Evolutionary conservation across 768 basidiomycete species (phyloP).

Genomic region (Cystofilobasidium capitatum): DNA sequence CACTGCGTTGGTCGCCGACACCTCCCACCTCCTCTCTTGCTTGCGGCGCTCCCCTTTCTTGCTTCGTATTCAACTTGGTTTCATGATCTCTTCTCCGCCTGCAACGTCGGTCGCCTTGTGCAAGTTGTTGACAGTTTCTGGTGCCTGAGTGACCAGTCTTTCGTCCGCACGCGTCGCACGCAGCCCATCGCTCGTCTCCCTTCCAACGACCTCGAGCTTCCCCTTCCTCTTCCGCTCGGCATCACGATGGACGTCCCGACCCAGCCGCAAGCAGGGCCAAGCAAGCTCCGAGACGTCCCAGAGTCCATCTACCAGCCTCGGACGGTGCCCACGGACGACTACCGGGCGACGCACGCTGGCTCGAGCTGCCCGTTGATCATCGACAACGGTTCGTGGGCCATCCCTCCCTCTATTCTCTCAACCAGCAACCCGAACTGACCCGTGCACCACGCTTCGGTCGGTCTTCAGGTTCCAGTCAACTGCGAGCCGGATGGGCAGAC

Average conservation of each 20-base stretch:
- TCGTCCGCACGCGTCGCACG: too few species aligned
- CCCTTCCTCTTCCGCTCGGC: not conserved
- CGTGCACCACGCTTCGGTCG: too few species aligned
- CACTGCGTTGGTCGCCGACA: too few species aligned
- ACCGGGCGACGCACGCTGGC: not conserved
- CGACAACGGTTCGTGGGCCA: not conserved
- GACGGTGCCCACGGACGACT: not conserved
- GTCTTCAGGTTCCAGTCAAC: conserved; percentile 22
- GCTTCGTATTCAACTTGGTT: too few species aligned
- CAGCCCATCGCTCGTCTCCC: too few species aligned
- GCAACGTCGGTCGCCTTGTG: too few species aligned
- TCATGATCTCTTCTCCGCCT: too few species aligned
- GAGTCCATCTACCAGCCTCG: not conserved
- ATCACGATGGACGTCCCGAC: not conserved
- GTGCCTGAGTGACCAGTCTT: too few species aligned
- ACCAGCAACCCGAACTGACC: too few species aligned
- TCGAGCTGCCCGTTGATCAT: conserved; percentile 5
- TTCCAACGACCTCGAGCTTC: not conserved
- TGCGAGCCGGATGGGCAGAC: conserved; percentile 34
- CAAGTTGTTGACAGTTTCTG: too few species aligned
- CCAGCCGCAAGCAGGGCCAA: not conserved
- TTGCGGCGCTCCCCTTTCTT: too few species aligned
- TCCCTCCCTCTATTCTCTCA: not conserved
- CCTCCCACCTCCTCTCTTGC: too few species aligned
- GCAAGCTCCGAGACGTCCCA: not conserved